Base-by-base conservation (phyloP, 345 rosid species). In the Arabis alpina region DNA sequence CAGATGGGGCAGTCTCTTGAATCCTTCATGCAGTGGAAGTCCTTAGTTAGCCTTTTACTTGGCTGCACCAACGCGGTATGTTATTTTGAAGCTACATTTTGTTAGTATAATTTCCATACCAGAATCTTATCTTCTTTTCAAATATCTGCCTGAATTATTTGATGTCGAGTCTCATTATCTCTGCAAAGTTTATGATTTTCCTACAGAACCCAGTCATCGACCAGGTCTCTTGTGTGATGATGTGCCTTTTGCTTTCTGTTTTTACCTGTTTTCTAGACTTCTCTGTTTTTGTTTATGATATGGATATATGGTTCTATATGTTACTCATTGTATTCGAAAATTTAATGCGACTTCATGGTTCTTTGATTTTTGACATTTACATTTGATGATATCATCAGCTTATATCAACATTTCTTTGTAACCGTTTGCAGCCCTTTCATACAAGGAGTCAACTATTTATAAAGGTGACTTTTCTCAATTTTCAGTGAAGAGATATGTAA, bases 1-100 rank as follows among this genome's bases (percentile, higher is more conserved):
- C 93, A 93, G 98, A 91, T 91, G 95, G 97, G 97, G 25, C 97
- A 93, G 66, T 93, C 98, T 50, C 93, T 93, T 76, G 88, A 89
- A 76, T 87, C 90, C 5, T 91, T 93, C 79, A 63, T 87, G 64
- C 98, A 93, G 70, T 93, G 98, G 98, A 93, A 91, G 78, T 84
- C 96, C 47, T 75, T 93, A 79, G 89, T 91, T 64, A 84, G 90
- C 82, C 97, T 93, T 67, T 70, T 93, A 37, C 77, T 91, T 49
- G 92, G 97, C 39, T 93, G 97, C 67, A 77, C 74, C n/a, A 85
- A 89, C 61, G 98, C 97, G 63, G 98, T 93, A 85, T 84, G 91
- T 77, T 57, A 30, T 75, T 61, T 60, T 40, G 15, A 34, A 44
- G 25, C 36, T 57, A 24, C 36, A 13, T 25, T 41, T 49, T 63